phyloP scores from a whole-genome alignment of 441 rosid genomes.

The Gossypium armourianum region DNA sequence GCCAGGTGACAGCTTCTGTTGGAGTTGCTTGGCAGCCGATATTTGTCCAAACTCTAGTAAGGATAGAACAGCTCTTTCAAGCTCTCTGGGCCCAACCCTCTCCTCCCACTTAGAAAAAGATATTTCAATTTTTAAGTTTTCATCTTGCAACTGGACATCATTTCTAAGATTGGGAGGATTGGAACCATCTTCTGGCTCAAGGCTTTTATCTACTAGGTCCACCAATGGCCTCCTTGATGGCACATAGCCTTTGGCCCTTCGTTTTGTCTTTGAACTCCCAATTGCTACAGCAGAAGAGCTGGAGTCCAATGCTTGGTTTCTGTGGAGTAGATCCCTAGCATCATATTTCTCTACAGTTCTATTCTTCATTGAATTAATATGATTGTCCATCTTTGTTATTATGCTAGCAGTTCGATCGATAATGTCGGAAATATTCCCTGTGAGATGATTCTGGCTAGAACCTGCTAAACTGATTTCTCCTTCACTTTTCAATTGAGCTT shows the following conservation, averaged over 20 bases:
- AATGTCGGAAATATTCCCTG: slow-evolving; percentile 51
- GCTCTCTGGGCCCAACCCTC: slow-evolving; percentile 69
- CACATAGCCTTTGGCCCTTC: slow-evolving; percentile 65
- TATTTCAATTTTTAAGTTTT: slow-evolving; percentile 48
- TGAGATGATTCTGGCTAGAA: slow-evolving; percentile 33
- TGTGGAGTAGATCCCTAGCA: slow-evolving; percentile 39
- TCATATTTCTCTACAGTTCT: slow-evolving; percentile 58
- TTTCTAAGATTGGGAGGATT: slow-evolving; percentile 33
- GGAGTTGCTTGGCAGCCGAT: slow-evolving; percentile 93
- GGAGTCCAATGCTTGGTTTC: slow-evolving; percentile 49
- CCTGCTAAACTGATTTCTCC: slow-evolving; percentile 42
- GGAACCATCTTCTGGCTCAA: slow-evolving; percentile 52
- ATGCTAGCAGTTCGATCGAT: slow-evolving; percentile 74
- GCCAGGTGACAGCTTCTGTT: slow-evolving; percentile 74
- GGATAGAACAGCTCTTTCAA: slow-evolving; percentile 89
- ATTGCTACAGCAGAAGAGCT: slow-evolving; percentile 34
- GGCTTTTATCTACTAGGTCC: slow-evolving; percentile 46
- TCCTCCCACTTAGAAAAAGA: slow-evolving; percentile 94
- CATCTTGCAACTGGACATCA: slow-evolving; percentile 62
- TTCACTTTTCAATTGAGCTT: slow-evolving; percentile 67
- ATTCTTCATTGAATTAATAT: slow-evolving; percentile 57
- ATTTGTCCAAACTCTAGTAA: slow-evolving; percentile 91
- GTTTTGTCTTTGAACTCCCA: slow-evolving; percentile 51
- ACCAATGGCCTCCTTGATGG: slow-evolving; percentile 49
- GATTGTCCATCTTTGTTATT: slow-evolving; percentile 86